Evolutionary conservation across 768 basidiomycete species (phyloP).

Genomic region (Pulveroboletus sp.): DNA sequence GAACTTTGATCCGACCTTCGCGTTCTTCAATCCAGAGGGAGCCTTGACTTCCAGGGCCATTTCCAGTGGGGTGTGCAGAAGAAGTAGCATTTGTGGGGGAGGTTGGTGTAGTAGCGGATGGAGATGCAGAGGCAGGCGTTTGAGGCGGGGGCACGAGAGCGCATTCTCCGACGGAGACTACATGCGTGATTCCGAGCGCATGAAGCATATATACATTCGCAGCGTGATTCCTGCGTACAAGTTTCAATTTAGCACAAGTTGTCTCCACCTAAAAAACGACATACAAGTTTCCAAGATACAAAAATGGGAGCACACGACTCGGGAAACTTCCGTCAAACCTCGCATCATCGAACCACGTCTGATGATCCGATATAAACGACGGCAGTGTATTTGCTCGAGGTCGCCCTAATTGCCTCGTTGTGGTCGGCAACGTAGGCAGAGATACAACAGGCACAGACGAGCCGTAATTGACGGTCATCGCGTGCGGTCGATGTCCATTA

Average conservation of each 20-base stretch:
- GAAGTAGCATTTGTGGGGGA: slow-evolving; percentile 5
- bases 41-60: slow-evolving; percentile 54
- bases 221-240: slow-evolving; percentile 75
- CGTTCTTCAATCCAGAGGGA: slow-evolving; percentile 87
- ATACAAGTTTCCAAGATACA: slow-evolving; percentile 93
- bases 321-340: slow-evolving; percentile 97
- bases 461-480: slow-evolving; percentile 19
- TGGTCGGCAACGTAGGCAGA: slow-evolving; percentile 1
- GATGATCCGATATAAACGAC: slow-evolving; percentile 65
- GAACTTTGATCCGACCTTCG: slow-evolving; percentile 85
- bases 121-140: slow-evolving; percentile 16
- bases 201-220: slow-evolving; percentile 95
- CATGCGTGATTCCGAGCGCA: slow-evolving; percentile 93
- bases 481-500: slow-evolving; percentile 22
- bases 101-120: background rate
- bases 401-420: slow-evolving; percentile 36
- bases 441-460: slow-evolving; percentile 10
- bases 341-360: slow-evolving; percentile 93
- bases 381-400: slow-evolving; percentile 74
- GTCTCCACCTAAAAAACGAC: slow-evolving; percentile 32
- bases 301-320: slow-evolving; percentile 85
- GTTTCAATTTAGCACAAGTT: background rate
- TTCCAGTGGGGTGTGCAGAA: slow-evolving; percentile 38
- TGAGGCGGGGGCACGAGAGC: slow-evolving; percentile 79
- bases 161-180: slow-evolving; percentile 95